Evolutionary conservation across 2,329 filamentous ascomycete species (phyloP).

Genomic region (Sphaerulina populicola): DNA sequence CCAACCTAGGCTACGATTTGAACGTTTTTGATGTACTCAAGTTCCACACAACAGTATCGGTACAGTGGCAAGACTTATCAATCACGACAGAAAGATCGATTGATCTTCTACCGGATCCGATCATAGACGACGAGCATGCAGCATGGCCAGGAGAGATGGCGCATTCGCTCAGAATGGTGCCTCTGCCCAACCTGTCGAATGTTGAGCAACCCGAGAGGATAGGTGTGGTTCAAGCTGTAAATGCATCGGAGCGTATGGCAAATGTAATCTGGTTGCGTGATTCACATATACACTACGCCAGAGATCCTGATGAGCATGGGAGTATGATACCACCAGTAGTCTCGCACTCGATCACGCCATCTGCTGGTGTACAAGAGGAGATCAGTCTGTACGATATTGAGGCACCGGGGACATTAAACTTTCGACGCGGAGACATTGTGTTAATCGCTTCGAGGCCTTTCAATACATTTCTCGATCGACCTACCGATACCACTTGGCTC

Average conservation of each 20-base stretch:
- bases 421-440: slow-evolving; percentile 47
- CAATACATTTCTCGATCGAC: slow-evolving; percentile 1
- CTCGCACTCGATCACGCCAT: slow-evolving; percentile 15
- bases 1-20: slow-evolving; percentile 49
- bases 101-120: slow-evolving; percentile 43
- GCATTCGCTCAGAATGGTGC: slow-evolving; percentile 22
- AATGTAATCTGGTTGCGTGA: slow-evolving; percentile 48
- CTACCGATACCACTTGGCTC: slow-evolving; percentile 42
- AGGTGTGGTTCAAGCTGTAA: slow-evolving; percentile 50
- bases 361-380: slow-evolving; percentile 36
- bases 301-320: slow-evolving; percentile 40
- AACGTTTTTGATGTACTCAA: slow-evolving; percentile 49
- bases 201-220: slow-evolving; percentile 39
- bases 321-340: slow-evolving; percentile 30
- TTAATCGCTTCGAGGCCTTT: slow-evolving; percentile 31
- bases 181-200: slow-evolving; percentile 13
- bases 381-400: slow-evolving; percentile 53
- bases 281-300: slow-evolving; percentile 50
- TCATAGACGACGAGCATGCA: slow-evolving; percentile 48
- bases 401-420: slow-evolving; percentile 42
- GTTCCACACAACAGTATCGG: slow-evolving; percentile 43
- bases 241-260: slow-evolving; percentile 50
- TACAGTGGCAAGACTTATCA: slow-evolving; percentile 53
- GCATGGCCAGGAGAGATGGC: slow-evolving; percentile 50
- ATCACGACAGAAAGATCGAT: slow-evolving; percentile 42